phyloP scores from a whole-genome alignment of 768 basidiomycete genomes.

The Trametopsis cervina region DNA sequence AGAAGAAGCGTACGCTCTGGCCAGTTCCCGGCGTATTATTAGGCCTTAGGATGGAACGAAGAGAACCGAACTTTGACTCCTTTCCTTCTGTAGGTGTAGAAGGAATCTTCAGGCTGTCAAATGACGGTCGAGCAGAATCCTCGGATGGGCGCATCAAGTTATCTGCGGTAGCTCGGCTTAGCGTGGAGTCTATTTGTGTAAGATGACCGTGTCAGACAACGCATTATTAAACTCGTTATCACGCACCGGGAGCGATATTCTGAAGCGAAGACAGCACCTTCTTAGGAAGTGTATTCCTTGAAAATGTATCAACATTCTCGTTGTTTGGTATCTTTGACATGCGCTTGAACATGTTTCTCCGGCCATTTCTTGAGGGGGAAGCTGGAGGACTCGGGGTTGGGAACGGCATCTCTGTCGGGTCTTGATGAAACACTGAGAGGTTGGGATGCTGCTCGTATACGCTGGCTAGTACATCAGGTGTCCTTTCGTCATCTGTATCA shows the following conservation, averaged over 20 bases:
- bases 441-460: slow-evolving; percentile 59
- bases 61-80: slow-evolving; percentile 38
- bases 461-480: slow-evolving; percentile 37
- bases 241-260: slow-evolving; percentile 19
- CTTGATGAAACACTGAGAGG: slow-evolving; percentile 46
- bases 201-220: slow-evolving; percentile 27
- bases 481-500: slow-evolving; percentile 15
- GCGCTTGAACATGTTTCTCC: slow-evolving; percentile 48
- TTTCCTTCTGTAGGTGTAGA: slow-evolving; percentile 25
- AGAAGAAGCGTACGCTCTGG: slow-evolving; percentile 76
- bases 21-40: slow-evolving; percentile 69
- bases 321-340: slow-evolving; percentile 35
- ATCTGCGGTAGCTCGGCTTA: slow-evolving; percentile 23
- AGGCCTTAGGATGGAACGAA: slow-evolving; percentile 68
- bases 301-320: slow-evolving; percentile 20
- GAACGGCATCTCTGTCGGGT: slow-evolving; percentile 23
- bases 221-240: slow-evolving; percentile 5
- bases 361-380: slow-evolving; percentile 43
- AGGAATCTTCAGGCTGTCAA: slow-evolving; percentile 16
- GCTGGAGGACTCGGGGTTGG: slow-evolving; percentile 33
- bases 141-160: slow-evolving; percentile 19
- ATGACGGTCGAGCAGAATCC: slow-evolving; percentile 20
- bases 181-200: slow-evolving; percentile 11
- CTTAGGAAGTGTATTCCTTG: slow-evolving; percentile 33
- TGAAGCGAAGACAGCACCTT: slow-evolving; percentile 39